A percentile compares a stretch with the other conserved stretches of the same genome.
phyloP scores from a whole-genome alignment of 768 basidiomycete genomes.

The Boletus insuetus region DNA sequence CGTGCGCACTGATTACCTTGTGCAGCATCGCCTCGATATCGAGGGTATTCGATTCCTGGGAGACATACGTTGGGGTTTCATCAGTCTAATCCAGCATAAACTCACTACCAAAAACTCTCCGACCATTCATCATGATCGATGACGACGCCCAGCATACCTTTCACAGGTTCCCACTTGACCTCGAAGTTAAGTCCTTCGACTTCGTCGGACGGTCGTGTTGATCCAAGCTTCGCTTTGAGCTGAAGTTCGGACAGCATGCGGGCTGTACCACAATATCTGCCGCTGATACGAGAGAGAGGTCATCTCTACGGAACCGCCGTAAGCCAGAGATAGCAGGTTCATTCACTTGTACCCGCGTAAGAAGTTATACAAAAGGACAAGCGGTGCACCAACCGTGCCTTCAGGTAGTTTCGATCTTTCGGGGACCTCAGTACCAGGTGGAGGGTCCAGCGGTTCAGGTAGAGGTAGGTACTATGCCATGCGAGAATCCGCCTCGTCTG shows the following conservation, averaged over 20 bases:
- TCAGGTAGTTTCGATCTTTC: constrained; percentile 50
- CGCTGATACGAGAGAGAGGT: constrained; percentile 92
- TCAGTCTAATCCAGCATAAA: constrained; percentile 4
- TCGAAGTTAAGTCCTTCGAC: constrained; percentile 66
- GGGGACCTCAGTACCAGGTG: constrained; percentile 40
- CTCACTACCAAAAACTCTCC: constrained; percentile 58
- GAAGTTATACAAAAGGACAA: constrained; percentile 84
- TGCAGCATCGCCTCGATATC: constrained; percentile 72
- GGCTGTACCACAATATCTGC: constrained; percentile 75
- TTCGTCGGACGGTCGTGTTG: constrained; percentile 62
- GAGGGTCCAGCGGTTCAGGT: constrained; percentile 40
- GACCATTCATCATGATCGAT: constrained; percentile 48
- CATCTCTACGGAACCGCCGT: constrained; percentile 54
- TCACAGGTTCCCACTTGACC: constrained; percentile 77
- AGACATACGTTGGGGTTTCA: neutral
- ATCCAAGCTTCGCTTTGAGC: constrained; percentile 58
- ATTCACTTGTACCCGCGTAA: constrained; percentile 58
- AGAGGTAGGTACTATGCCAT: constrained; percentile 60
- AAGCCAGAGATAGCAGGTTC: neutral
- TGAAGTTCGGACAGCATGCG: constrained; percentile 62
- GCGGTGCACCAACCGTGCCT: constrained; percentile 72
- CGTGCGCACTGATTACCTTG: constrained; percentile 63
- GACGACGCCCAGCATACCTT: constrained; percentile 59
- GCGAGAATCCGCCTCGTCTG: constrained; percentile 69
- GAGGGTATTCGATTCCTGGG: constrained; percentile 61